Base-by-base conservation (phyloP, 371 early-diverging fungal species). In the Batrachochytrium dendrobatidis region DNA sequence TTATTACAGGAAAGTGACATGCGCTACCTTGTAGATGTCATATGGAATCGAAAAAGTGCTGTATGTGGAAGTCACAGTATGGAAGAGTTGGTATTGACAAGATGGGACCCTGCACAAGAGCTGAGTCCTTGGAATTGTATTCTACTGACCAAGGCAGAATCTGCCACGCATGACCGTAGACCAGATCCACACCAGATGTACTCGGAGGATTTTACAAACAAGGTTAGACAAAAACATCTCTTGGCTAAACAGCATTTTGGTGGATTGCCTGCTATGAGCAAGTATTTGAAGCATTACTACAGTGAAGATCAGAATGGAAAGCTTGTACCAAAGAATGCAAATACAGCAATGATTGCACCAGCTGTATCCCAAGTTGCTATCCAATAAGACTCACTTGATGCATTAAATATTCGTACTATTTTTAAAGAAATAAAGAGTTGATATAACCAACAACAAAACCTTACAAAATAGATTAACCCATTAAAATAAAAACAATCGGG, bases 81-180 rank as follows among this genome's bases (percentile, higher is more conserved):
- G 49, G 67, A 70, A 28, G 67, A 70, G 20, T 62, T 80, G 46
- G 64, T 72, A 3, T 50, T 80, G 32, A 66, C 66, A 12, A 61
- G 79, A 30, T 80, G 80, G 80, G 62, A 76, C 29, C 63, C 56
- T 2, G n/a, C 15, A 4, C 30, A 61, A 43, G 75, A 71, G 24
- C 39, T 78, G 26, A 32, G 53, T 2, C 80, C 80, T 34, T 78
- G 79, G 77, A 80, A 80, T 44, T 74, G 74, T 56, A 68, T 80
- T 18, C 61, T 77, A 52, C 34, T 80, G 45, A 80, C 80, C 3
- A 66, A 68, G 51, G 55, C 57, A 6, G 80, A 80, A 64, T 76
- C 79, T 10, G 66, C 61, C 12, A 71, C 64, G 44, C 80, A 80
- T 56, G 76, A 79, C 26, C 45, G 55, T 34, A 51, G 62, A 24